Conservation (phyloP, 352 stramenopile genomes). For the Phytophthora cajani region DNA sequence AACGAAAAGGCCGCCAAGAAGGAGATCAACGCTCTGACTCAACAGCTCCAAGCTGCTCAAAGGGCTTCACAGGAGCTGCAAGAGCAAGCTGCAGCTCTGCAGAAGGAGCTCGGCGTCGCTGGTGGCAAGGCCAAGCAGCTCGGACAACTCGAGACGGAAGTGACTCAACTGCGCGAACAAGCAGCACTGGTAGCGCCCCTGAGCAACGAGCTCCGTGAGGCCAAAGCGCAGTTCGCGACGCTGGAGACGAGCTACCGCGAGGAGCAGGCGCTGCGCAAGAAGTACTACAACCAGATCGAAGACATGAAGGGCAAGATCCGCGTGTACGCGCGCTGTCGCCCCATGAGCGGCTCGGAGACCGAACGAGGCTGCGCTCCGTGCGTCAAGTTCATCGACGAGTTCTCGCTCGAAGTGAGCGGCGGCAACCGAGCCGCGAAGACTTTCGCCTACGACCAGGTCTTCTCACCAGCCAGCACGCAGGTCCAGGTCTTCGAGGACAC, state of each 20-base stretch:
- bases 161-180: constrained; percentile 55
- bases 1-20: constrained; percentile 60
- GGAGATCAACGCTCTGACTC: constrained; percentile 50
- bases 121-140: constrained; percentile 65
- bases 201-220: constrained; percentile 46
- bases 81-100: constrained; percentile 53
- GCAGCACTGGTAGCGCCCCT: constrained; percentile 60
- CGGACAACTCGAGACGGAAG: constrained; percentile 67
- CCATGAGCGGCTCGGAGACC: constrained; percentile 89
- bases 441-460: constrained; percentile 92
- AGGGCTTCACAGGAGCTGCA: constrained; percentile 48
- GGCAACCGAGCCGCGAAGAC: constrained; percentile 77
- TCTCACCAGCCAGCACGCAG: constrained; percentile 77
- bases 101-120: constrained; percentile 53
- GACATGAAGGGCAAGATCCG: constrained; percentile 97
- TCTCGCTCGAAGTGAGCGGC: constrained; percentile 86
- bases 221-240: constrained; percentile 45
- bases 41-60: constrained; percentile 65
- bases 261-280: constrained; percentile 92
- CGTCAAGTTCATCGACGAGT: constrained; percentile 83
- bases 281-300: constrained; percentile 97
- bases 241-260: constrained; percentile 86
- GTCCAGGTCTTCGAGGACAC: constrained; percentile 94
- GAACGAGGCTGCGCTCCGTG: constrained; percentile 75
- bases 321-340: constrained; percentile 91